Base-by-base conservation (phyloP, 2,329 filamentous ascomycete genomes). In the Podosphaera xanthii region DNA sequence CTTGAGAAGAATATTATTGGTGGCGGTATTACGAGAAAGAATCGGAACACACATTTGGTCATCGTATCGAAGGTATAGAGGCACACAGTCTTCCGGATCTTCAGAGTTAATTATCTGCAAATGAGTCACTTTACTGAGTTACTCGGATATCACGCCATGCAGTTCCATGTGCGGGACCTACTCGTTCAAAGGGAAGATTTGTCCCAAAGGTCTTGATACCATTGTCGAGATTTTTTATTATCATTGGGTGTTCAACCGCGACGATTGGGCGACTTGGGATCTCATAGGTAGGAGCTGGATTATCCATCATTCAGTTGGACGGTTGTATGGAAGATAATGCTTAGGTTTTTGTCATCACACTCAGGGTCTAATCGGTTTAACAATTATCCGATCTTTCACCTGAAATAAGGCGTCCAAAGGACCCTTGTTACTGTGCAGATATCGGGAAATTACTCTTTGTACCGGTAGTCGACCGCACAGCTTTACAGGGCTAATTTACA, bases 1-100 rank as follows among this genome's bases (percentile, higher is more conserved):
- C 69, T 89, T 90, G 58, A 98, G 75, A 30, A 97, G 76, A 30
- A 97, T 73, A 67, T 96, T 94, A 68, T 89, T 87, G 8, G 87
- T 86, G 30, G 79, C 73, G 38, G 83, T 79, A 67, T 84, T 86
- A 49, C 83, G 82, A 6, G 91, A 95, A 64, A 84, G 75, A 61
- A 95, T 75, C 7, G 87, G 86, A 64, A 85, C 84, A 65, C 86
- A 82, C 66, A 87, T 81, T 2, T 84, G 83, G 69, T 94, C 88
- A 63, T 88, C 79, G 33, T 86, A 86, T 31, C 87, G 82, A 59
- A 97, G 75, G 65, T 85, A 86, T n/a, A 94, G 72, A 1, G 84
- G 84, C 33, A 79, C 72, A 58, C 75, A 72, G 48, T 74, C 73
- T 59, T 77, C 74, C 44, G 72, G 67, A 60, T 74, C 72, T 9